Base-by-base conservation (phyloP, 2,329 filamentous ascomycete genomes). In the Cladophialophora exuberans region DNA sequence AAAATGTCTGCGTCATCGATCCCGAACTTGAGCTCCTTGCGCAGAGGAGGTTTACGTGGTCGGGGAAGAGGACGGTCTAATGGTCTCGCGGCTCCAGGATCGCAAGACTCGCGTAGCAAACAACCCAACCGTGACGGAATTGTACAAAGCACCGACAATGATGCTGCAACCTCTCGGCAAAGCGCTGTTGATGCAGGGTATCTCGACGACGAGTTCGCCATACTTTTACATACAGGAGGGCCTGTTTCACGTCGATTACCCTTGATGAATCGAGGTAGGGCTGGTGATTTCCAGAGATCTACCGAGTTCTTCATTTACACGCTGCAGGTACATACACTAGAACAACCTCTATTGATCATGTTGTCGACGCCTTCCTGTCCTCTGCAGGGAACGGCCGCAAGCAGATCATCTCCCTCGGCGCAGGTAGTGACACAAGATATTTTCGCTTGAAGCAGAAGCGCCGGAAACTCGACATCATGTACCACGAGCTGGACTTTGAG, bases 401-500 rank as follows among this genome's bases (percentile, higher is more conserved):
- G 69, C 94, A 99, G 69, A 90, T 99, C 56, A 81, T 99, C 57
- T 97, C 92, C 0, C 81, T 99, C 1, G 94, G 94, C 25, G 93
- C 94, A 13, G 94, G 94, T 20, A 96, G 92, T 9, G 94, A 99
- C 69, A 97, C 94, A 5, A 83, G 94, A 13, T 87, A 86, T 56
- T 91, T 97, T 67, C 85, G 90, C 17, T 75, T 97, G 42, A 60
- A 55, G 45, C 59, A 61, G 17, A 56, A 57, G 22, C 54, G 51
- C 3, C 69, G 74, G 13, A 69, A 75, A 49, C 70, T 72, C 0
- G 65, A 74, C 23, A 55, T 96, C 15, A 70, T 87, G 54, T 99
- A 97, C 70, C 92, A 97, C 70, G 94, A 99, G 71, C 78, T 99
- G 53, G 94, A 99, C 71, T 97, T 97, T 66, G 80, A 88, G 0